Evolutionary conservation across 345 rosid species (phyloP).

Genomic region (Physaria fendleri): DNA sequence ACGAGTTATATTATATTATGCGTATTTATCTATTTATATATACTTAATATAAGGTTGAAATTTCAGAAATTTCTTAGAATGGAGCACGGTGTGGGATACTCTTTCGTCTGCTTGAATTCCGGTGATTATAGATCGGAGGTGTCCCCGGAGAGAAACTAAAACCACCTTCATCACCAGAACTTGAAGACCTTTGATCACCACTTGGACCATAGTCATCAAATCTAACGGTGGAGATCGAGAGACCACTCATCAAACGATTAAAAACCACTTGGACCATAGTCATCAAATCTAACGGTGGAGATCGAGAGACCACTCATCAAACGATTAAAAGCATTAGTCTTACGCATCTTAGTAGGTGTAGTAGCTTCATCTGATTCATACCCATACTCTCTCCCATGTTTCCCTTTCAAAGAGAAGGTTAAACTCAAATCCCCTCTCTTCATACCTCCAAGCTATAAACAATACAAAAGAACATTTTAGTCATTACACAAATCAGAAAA

Average conservation of each 20-base stretch:
- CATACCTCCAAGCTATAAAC: constrained; percentile 64
- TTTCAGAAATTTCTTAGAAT: constrained; percentile 23
- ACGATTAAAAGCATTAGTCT: constrained; percentile 52
- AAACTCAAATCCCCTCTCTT: constrained; percentile 60
- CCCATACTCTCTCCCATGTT: constrained; percentile 48
- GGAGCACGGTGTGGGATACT: constrained; percentile 91
- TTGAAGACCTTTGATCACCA: constrained; percentile 33
- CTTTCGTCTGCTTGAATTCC: constrained; percentile 73
- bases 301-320: constrained; percentile 50
- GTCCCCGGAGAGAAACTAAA: constrained; percentile 54
- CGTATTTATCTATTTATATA: constrained; percentile 1
- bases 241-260: constrained; percentile 61
- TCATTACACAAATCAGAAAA: not conserved
- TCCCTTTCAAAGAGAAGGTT: constrained; percentile 49
- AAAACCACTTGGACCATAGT: constrained; percentile 8
- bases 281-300: constrained; percentile 34
- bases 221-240: constrained; percentile 35
- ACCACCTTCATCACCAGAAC: constrained; percentile 61
- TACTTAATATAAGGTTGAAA: constrained; percentile 16
- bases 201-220: constrained; percentile 21
- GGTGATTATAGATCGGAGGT: constrained; percentile 50
- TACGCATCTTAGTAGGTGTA: constrained; percentile 64
- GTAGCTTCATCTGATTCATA: constrained; percentile 71
- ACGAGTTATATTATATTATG: constrained; percentile 3
- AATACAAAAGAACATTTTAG: not conserved